phyloP scores from a whole-genome alignment of 2,329 filamentous ascomycete genomes.

The Fusarium nodosum region DNA sequence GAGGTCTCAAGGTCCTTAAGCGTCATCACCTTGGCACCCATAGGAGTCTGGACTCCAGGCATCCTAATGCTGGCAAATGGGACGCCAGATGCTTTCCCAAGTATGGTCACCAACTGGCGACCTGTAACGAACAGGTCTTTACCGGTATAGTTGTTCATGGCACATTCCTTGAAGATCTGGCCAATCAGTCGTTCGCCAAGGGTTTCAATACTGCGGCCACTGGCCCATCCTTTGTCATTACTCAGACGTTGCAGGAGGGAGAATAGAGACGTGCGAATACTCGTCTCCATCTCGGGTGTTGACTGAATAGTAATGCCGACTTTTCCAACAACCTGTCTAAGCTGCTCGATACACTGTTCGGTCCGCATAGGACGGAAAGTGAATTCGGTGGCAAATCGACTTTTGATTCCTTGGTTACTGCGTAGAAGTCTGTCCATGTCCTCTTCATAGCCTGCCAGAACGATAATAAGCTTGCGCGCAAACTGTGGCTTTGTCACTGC shows the following conservation, averaged over 20 bases:
- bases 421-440: slow-evolving; percentile 74
- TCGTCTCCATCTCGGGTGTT: slow-evolving; percentile 43
- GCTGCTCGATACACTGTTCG: slow-evolving; percentile 61
- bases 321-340: slow-evolving; percentile 55
- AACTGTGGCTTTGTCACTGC: slow-evolving; percentile 68
- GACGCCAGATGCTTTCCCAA: slow-evolving; percentile 49
- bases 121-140: slow-evolving; percentile 48
- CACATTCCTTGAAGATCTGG: slow-evolving; percentile 54
- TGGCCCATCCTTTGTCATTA: slow-evolving; percentile 68
- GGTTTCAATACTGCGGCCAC: slow-evolving; percentile 71
- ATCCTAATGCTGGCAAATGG: slow-evolving; percentile 45
- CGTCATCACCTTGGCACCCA: slow-evolving; percentile 54
- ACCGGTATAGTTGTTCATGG: slow-evolving; percentile 52
- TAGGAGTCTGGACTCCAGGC: slow-evolving; percentile 47
- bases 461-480: slow-evolving; percentile 70
- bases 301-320: slow-evolving; percentile 51
- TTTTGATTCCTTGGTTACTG: slow-evolving; percentile 72
- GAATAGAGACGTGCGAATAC: slow-evolving; percentile 49
- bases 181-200: slow-evolving; percentile 66
- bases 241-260: slow-evolving; percentile 59
- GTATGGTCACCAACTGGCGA: slow-evolving; percentile 50
- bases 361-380: slow-evolving; percentile 65
- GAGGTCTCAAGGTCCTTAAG: slow-evolving; percentile 51
- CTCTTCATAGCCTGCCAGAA: slow-evolving; percentile 75
- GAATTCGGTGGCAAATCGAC: slow-evolving; percentile 73